Conservation (phyloP, 2,329 filamentous ascomycete genomes). For the Knufia petricola region DNA sequence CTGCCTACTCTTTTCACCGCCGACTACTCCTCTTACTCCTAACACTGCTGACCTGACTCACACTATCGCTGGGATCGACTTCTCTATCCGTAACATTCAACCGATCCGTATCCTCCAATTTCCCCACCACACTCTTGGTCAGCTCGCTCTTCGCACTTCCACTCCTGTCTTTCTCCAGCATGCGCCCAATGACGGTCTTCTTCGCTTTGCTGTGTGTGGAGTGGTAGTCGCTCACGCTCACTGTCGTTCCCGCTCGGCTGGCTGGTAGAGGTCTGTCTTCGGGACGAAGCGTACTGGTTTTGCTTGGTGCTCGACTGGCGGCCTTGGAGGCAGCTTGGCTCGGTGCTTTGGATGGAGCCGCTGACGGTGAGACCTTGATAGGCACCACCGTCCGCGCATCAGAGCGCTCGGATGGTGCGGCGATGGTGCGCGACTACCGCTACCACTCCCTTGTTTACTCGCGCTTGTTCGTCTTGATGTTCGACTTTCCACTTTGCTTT, state of each 20-base stretch:
- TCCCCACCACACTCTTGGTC: slow-evolving; percentile 17
- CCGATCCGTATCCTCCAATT: slow-evolving; percentile 17
- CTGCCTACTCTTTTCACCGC: too few relatives aligned
- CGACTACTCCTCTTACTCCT: slow-evolving; percentile 9
- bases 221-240: slow-evolving; percentile 3
- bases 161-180: slow-evolving; percentile 9
- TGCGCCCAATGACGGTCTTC: slow-evolving; percentile 19
- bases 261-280: slow-evolving; percentile 18
- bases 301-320: background rate
- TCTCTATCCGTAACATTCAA: slow-evolving; percentile 17
- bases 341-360: background rate
- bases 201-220: slow-evolving; percentile 6
- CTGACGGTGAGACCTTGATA: background rate
- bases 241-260: slow-evolving; percentile 20
- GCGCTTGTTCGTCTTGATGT: slow-evolving; percentile 6
- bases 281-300: background rate
- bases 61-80: slow-evolving; percentile 21
- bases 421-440: slow-evolving; percentile 8
- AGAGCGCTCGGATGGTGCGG: background rate
- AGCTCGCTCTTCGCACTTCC: slow-evolving; percentile 7
- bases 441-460: slow-evolving; percentile 3
- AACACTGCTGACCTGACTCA: slow-evolving; percentile 19
- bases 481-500: background rate
- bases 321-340: background rate
- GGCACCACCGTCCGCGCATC: slow-evolving; percentile 4